phyloP scores from a whole-genome alignment of 2,329 filamentous ascomycete genomes.

The Colletotrichum somersetense region DNA sequence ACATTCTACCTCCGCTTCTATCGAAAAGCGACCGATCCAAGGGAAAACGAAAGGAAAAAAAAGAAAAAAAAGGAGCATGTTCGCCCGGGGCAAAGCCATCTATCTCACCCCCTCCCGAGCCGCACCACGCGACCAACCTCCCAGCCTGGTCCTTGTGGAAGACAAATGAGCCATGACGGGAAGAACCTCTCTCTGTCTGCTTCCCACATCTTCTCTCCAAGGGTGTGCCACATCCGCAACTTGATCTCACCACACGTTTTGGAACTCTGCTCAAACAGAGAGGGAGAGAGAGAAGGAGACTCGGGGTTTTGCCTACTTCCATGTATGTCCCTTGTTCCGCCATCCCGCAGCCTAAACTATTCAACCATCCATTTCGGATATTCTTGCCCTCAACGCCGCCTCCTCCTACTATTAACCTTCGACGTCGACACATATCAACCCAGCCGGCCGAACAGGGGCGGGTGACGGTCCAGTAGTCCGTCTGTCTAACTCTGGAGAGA shows the following conservation, averaged over 20 bases:
- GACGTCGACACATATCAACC: neutral
- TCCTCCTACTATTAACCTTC: neutral
- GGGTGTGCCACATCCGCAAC: neutral
- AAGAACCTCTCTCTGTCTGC: constrained; percentile 4
- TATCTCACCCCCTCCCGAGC: neutral
- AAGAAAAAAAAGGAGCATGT: too few relatives aligned
- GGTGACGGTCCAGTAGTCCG: neutral
- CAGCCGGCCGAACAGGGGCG: neutral
- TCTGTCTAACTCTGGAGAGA: neutral
- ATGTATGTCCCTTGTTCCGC: neutral
- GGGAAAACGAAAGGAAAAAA: too few relatives aligned
- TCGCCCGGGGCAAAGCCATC: neutral
- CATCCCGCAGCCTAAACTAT: neutral
- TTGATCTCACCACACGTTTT: neutral
- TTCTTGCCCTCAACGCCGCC: neutral
- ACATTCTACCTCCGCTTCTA: neutral
- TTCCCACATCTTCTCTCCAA: neutral
- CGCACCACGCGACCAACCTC: constrained; percentile 3
- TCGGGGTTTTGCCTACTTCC: neutral
- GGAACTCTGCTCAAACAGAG: neutral
- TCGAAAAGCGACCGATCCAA: neutral
- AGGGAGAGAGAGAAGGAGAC: neutral
- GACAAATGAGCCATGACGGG: neutral
- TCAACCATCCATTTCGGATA: neutral
- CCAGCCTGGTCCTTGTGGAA: neutral